phyloP scores from a whole-genome alignment of 306 rosid genomes.

The Mimosa pudica region DNA sequence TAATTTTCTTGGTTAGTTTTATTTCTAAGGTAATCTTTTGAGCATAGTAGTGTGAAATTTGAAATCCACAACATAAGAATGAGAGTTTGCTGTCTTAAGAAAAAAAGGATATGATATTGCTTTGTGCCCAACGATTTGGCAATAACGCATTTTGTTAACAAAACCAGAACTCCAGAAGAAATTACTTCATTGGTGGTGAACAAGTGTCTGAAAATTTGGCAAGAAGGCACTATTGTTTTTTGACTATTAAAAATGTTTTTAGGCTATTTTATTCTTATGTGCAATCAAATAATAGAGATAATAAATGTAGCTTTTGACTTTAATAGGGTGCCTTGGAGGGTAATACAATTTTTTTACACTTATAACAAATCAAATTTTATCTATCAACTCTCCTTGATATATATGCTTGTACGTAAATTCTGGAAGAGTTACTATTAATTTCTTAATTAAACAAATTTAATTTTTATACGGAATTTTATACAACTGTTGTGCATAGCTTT shows the following conservation, averaged over 20 bases:
- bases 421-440: background rate
- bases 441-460: background rate
- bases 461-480: background rate
- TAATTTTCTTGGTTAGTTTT: background rate
- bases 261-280: too few relatives aligned
- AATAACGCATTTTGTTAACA: background rate
- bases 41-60: background rate
- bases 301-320: background rate
- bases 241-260: too few relatives aligned
- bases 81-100: background rate
- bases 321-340: background rate
- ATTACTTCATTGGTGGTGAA: background rate
- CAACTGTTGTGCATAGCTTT: background rate
- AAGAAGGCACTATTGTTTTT: background rate
- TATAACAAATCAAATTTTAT: too few relatives aligned
- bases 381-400: background rate
- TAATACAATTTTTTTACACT: too few relatives aligned
- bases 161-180: background rate
- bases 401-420: background rate
- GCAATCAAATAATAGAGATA: too few relatives aligned
- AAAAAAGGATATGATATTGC: background rate
- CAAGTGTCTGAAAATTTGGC: background rate
- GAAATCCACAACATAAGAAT: background rate
- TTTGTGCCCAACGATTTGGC: background rate
- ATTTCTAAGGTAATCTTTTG: background rate